Conservation (phyloP, 306 rosid genomes). For the Datisca glomerata region DNA sequence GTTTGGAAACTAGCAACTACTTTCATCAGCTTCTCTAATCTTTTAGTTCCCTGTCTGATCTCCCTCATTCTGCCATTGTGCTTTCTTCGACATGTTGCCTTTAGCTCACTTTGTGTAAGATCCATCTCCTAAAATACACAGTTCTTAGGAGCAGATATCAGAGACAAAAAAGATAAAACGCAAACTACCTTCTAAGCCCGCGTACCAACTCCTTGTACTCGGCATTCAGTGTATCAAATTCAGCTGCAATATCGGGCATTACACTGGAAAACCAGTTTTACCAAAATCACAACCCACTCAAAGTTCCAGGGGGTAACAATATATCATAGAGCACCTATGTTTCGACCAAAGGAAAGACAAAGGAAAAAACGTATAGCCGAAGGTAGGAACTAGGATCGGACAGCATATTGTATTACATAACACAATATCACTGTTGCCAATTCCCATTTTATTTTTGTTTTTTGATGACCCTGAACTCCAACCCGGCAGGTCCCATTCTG, state of each 20-base stretch:
- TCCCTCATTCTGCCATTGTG: conserved; percentile 62
- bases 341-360: no score
- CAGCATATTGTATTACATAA: no score
- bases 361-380: no score
- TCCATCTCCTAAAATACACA: conserved; percentile 37
- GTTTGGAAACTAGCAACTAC: conserved; percentile 35
- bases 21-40: conserved; percentile 62
- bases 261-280: conserved; percentile 28
- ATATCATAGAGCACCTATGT: background rate
- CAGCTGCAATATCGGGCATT: conserved; percentile 61
- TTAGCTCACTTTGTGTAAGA: conserved; percentile 29
- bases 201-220: conserved; percentile 50
- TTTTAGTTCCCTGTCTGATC: conserved; percentile 53
- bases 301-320: background rate
- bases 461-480: no score
- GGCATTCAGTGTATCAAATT: conserved; percentile 40
- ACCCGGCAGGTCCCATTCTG: no score
- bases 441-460: no score
- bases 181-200: conserved; percentile 13
- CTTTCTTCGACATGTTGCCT: conserved; percentile 46
- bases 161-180: conserved; percentile 5
- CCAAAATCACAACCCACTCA: conserved; percentile 5
- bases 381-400: no score
- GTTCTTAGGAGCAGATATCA: conserved; percentile 5
- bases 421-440: no score